These are phyloP conservation scores for Anthracocystis panici-leucophaei DNA, from an alignment of 1,284 basidiomycete genomes.

Conservation along the genomic window DNA sequence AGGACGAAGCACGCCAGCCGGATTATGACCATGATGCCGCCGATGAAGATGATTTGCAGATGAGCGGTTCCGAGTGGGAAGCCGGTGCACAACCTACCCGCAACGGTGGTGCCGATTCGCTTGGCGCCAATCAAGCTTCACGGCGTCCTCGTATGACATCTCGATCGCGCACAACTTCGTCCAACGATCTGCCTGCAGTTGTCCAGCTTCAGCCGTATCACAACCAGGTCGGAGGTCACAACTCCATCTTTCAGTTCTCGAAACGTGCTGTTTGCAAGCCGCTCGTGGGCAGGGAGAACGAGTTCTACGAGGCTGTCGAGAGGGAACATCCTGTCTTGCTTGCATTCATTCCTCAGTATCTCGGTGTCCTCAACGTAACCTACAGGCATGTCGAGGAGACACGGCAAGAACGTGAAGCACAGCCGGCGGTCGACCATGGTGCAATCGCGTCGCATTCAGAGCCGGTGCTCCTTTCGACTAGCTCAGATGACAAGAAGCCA, in stretches of 20 bases:
- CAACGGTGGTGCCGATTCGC: background rate
- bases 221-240: slow-evolving; percentile 97
- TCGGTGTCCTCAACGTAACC: slow-evolving; percentile 97
- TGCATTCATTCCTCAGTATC: slow-evolving; percentile 92
- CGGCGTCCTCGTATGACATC: slow-evolving; percentile 8
- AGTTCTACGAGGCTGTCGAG: slow-evolving; percentile 98
- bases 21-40: slow-evolving; percentile 30
- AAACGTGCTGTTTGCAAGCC: slow-evolving; percentile 99
- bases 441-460: slow-evolving; percentile 7
- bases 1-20: slow-evolving; percentile 18
- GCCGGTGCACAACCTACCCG: slow-evolving; percentile 5
- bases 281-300: slow-evolving; percentile 92
- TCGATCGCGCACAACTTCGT: slow-evolving; percentile 13
- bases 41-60: slow-evolving; percentile 45
- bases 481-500: background rate
- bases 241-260: slow-evolving; percentile 97
- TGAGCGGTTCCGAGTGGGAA: slow-evolving; percentile 52
- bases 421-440: background rate
- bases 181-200: slow-evolving; percentile 53
- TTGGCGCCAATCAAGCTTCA: slow-evolving; percentile 2
- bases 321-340: slow-evolving; percentile 89
- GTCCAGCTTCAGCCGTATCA: slow-evolving; percentile 95
- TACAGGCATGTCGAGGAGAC: slow-evolving; percentile 72
- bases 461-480: background rate
- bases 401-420: slow-evolving; percentile 10